These are phyloP conservation scores for Pythium chondricola DNA, from an alignment of 352 stramenopile species.

Conservation along the genomic window DNA sequence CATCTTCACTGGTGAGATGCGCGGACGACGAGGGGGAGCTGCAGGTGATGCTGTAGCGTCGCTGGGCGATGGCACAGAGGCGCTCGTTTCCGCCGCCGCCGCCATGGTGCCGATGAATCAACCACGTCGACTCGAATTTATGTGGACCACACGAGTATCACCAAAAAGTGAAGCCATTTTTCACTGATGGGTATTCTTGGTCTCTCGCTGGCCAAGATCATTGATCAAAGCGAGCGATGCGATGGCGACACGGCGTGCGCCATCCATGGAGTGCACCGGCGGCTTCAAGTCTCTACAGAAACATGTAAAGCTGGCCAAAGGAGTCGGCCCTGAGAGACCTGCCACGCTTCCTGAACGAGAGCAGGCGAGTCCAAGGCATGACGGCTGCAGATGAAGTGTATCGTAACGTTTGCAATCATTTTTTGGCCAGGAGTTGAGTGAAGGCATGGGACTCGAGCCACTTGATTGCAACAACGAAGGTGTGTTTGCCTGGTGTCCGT, in stretches of 20 bases:
- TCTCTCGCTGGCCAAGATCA: not conserved
- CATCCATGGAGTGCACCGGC: conserved; percentile 18
- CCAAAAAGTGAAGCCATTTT: conserved; percentile 8
- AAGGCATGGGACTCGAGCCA: not conserved
- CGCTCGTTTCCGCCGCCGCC: not conserved
- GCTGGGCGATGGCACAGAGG: not conserved
- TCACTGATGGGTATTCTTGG: not conserved
- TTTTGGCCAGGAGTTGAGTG: conserved; percentile 2
- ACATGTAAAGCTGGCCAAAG: conserved; percentile 32
- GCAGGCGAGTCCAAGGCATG: not conserved
- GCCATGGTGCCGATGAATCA: not conserved
- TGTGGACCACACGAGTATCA: conserved; percentile 3
- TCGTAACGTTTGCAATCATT: too few species aligned
- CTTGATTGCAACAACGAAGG: conserved; percentile 10
- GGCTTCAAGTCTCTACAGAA: conserved; percentile 35
- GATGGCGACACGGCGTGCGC: not conserved
- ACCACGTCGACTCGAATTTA: not conserved
- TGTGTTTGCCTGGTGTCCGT: not conserved
- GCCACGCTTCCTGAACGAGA: not conserved
- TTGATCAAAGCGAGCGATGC: too few species aligned
- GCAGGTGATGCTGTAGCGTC: not conserved
- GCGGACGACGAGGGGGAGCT: conserved; percentile 2
- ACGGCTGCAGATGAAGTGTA: too few species aligned
- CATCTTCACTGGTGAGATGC: conserved; percentile 19
- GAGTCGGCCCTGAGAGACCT: not conserved